These are phyloP conservation scores for Amanita rubescens DNA, from an alignment of 768 basidiomycete species.

Conservation along the genomic window DNA sequence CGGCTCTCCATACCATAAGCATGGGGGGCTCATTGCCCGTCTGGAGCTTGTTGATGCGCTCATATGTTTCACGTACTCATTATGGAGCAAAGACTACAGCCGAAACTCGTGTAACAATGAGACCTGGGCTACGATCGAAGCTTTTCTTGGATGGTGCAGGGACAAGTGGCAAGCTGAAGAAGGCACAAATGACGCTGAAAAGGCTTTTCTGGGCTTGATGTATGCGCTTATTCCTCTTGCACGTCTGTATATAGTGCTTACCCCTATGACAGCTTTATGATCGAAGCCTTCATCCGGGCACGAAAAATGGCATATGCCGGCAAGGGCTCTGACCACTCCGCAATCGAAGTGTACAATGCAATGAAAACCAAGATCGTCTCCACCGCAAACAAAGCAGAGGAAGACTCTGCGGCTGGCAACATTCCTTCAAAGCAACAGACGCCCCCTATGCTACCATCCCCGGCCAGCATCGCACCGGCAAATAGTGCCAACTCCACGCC, in stretches of 20 bases:
- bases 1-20: conserved; percentile 66
- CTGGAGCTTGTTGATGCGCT: conserved; percentile 78
- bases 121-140: conserved; percentile 63
- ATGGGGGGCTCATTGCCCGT: conserved; percentile 67
- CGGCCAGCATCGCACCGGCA: conserved; percentile 58
- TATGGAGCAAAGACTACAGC: conserved; percentile 71
- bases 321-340: conserved; percentile 29
- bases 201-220: conserved; percentile 76
- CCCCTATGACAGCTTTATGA: conserved; percentile 53
- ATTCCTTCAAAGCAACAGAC: conserved; percentile 33
- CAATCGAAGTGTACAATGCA: conserved; percentile 28
- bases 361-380: conserved; percentile 30
- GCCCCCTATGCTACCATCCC: conserved; percentile 75
- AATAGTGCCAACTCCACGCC: conserved; percentile 77
- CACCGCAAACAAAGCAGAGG: conserved; percentile 33
- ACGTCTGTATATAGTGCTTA: conserved; percentile 22
- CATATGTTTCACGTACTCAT: conserved; percentile 74
- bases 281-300: conserved; percentile 64
- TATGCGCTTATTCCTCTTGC: conserved; percentile 34
- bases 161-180: conserved; percentile 55
- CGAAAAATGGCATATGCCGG: conserved; percentile 28
- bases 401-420: conserved; percentile 22
- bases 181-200: conserved; percentile 42
- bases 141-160: conserved; percentile 67
- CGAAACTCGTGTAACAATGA: conserved; percentile 47